Conservation (phyloP, 179 eudicot species). For the Carnegiea gigantea region DNA sequence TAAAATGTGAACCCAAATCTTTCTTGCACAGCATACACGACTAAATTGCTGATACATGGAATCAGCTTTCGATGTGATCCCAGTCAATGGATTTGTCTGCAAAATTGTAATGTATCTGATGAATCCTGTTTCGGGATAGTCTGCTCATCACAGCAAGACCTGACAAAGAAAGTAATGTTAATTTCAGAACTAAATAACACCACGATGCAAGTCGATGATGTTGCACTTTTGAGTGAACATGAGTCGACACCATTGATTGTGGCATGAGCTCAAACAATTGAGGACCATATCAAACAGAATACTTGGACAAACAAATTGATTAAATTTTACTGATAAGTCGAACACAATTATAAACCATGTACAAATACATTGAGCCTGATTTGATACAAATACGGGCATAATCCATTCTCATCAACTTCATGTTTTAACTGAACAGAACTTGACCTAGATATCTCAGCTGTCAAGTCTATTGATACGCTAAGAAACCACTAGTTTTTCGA, state of each 20-base stretch:
- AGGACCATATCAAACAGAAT: too few relatives aligned
- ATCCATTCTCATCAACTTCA: too few relatives aligned
- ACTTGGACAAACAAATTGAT: too few relatives aligned
- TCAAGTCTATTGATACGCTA: not conserved
- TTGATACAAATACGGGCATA: too few relatives aligned
- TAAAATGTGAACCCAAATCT: not conserved
- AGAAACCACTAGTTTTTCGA: not conserved
- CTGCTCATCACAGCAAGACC: slow-evolving; percentile 38
- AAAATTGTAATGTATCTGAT: slow-evolving; percentile 29
- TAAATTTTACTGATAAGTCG: too few relatives aligned
- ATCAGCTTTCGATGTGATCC: slow-evolving; percentile 31
- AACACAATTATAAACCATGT: too few relatives aligned
- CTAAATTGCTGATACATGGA: not conserved
- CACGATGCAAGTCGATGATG: not conserved
- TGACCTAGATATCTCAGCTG: not conserved
- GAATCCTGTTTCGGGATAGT: slow-evolving; percentile 27
- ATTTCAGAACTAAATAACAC: not conserved
- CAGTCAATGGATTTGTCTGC: slow-evolving; percentile 39
- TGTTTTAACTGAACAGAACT: too few relatives aligned
- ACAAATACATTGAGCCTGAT: too few relatives aligned
- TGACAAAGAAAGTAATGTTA: not conserved
- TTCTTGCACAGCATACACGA: not conserved
- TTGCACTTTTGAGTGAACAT: too few relatives aligned
- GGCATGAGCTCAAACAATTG: too few relatives aligned
- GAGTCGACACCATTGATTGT: too few relatives aligned